These are phyloP conservation scores for Chloromonas sp. DNA, from an alignment of 163 green algal genomes.

Conservation along the genomic window DNA sequence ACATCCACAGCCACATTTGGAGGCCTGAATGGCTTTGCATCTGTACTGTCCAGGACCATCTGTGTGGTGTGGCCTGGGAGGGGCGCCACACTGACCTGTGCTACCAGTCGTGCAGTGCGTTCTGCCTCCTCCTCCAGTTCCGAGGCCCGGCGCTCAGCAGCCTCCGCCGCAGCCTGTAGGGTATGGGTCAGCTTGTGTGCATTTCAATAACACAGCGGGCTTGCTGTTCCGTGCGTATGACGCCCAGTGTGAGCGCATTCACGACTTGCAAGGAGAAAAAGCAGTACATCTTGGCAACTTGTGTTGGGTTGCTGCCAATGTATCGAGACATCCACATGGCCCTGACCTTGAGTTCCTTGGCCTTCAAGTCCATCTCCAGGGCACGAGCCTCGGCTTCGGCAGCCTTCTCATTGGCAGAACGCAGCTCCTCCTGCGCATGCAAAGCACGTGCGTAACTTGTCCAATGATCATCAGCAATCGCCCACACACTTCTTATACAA, in stretches of 20 bases:
- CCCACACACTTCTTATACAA: too few species aligned
- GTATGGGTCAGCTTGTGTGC: too few species aligned
- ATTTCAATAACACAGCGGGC: too few species aligned
- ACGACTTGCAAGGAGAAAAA: too few species aligned
- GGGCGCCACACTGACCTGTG: not conserved
- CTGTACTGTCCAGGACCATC: not conserved
- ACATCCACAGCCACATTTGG: not conserved
- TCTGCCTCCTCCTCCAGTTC: slow-evolving; percentile 34
- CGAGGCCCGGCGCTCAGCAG: slow-evolving; percentile 27
- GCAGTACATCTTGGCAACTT: too few species aligned
- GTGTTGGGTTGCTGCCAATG: too few species aligned
- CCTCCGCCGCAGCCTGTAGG: slow-evolving; percentile 26
- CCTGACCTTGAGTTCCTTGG: slow-evolving; percentile 54
- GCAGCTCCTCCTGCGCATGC: slow-evolving; percentile 68
- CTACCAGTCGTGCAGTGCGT: slow-evolving; percentile 3
- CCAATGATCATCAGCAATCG: too few species aligned
- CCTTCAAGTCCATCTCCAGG: slow-evolving; percentile 51
- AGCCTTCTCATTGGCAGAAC: slow-evolving; percentile 64
- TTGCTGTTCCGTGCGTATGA: too few species aligned
- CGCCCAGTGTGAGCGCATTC: too few species aligned
- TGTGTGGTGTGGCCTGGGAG: not conserved
- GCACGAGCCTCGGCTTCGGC: slow-evolving; percentile 58
- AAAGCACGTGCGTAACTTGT: not conserved
- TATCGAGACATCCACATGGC: too few species aligned
- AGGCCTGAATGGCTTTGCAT: not conserved